Evolutionary conservation across 805 yeast genomes (phyloP).

Genomic region (Metschnikowia lachancei): DNA sequence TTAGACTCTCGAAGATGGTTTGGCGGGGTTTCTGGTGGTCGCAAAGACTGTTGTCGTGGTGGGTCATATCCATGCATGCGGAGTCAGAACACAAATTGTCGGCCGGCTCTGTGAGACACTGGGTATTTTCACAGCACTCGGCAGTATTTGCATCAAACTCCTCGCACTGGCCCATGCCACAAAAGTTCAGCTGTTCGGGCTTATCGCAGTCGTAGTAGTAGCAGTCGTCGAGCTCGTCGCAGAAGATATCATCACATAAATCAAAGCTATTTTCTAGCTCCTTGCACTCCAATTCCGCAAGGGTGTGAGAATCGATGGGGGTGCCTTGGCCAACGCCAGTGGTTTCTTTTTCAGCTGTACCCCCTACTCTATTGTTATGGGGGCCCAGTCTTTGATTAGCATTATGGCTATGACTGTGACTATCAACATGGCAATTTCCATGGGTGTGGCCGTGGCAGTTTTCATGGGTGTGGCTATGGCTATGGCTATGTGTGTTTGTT

Average conservation of each 20-base stretch:
- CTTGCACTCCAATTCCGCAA: constrained; percentile 19
- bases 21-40: constrained; percentile 29
- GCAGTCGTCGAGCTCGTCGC: constrained; percentile 46
- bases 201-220: constrained; percentile 35
- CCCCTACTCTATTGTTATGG: too few relatives aligned
- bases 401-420: neutral
- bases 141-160: neutral
- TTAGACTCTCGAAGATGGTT: constrained; percentile 39
- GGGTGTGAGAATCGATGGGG: neutral
- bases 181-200: neutral
- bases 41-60: constrained; percentile 25
- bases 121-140: constrained; percentile 10
- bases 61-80: constrained; percentile 6
- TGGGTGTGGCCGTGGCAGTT: too few relatives aligned
- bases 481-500: neutral
- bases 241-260: constrained; percentile 39
- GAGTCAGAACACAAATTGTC: constrained; percentile 8
- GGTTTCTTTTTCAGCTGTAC: too few relatives aligned
- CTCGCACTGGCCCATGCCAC: constrained; percentile 3
- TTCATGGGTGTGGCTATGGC: too few relatives aligned
- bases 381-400: constrained; percentile 1
- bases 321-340: neutral
- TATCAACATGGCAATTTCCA: neutral
- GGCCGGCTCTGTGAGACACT: constrained; percentile 2
- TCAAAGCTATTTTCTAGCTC: constrained; percentile 31